Evolutionary conservation across 208 protist genomes (phyloP).

Genomic region (Wallacemonas sp.): DNA sequence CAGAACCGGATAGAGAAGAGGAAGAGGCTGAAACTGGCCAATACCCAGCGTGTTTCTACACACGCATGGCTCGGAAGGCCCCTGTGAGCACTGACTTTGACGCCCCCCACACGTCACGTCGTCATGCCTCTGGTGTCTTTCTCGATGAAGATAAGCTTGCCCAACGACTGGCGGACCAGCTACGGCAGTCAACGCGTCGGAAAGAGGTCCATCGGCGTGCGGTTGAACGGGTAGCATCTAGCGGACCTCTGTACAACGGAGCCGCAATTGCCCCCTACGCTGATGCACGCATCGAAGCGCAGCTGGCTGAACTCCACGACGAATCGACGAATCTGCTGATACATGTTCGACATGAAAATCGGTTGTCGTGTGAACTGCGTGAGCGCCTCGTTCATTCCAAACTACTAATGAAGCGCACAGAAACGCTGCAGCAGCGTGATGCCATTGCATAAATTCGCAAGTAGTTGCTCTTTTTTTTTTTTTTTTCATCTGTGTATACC

Average conservation of each 20-base stretch:
- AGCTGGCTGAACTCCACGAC: slow-evolving; percentile 1
- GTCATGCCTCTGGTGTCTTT: too few species aligned
- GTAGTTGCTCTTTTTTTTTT: background rate
- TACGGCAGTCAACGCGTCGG: background rate
- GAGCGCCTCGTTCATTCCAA: slow-evolving; percentile 6
- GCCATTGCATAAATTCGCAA: background rate
- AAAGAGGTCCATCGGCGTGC: background rate
- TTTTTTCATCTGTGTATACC: background rate
- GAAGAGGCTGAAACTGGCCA: background rate
- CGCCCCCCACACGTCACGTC: too few species aligned
- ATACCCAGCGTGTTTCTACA: slow-evolving; percentile 11
- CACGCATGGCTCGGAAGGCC: background rate
- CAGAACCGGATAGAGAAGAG: too few species aligned
- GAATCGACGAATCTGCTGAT: background rate
- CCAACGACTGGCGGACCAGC: background rate
- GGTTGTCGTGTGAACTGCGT: background rate
- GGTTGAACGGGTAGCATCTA: background rate
- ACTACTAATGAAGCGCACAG: background rate
- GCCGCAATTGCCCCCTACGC: slow-evolving; percentile 2
- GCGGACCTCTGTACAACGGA: slow-evolving; percentile 1
- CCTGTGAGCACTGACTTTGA: background rate
- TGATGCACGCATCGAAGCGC: background rate
- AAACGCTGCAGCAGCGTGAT: background rate
- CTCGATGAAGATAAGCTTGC: slow-evolving; percentile 1
- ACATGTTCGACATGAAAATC: slow-evolving; percentile 3